A percentile compares a stretch with the other conserved stretches of the same genome.
These are phyloP conservation scores for Alopecurus myosuroides DNA, from an alignment of 176 grass and related monocot species.

Conservation along the genomic window DNA sequence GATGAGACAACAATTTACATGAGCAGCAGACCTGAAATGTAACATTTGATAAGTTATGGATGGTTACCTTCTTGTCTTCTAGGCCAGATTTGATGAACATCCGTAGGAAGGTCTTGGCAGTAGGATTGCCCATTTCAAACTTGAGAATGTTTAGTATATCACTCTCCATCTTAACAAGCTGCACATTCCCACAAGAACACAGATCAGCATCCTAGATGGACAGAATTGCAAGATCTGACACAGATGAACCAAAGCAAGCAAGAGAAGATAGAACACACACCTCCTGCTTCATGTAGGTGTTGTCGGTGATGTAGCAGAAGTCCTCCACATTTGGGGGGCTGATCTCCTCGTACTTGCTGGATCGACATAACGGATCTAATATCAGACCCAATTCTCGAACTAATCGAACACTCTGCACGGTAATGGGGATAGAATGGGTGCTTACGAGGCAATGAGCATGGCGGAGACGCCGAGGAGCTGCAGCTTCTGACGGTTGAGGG, in stretches of 20 bases:
- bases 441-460: slow-evolving; percentile 80
- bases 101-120: slow-evolving; percentile 76
- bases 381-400: background rate
- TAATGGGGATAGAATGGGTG: background rate
- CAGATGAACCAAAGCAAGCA: background rate
- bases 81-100: slow-evolving; percentile 60
- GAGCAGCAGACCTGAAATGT: background rate
- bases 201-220: background rate
- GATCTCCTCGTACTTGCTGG: slow-evolving; percentile 71
- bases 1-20: slow-evolving; percentile 4
- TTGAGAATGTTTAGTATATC: slow-evolving; percentile 49
- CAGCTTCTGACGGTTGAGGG: slow-evolving; percentile 39
- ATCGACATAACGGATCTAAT: background rate
- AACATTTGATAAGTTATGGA: background rate
- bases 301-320: slow-evolving; percentile 69
- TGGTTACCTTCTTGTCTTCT: slow-evolving; percentile 62
- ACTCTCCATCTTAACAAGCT: slow-evolving; percentile 56
- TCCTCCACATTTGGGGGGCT: slow-evolving; percentile 64
- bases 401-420: background rate
- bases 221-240: background rate
- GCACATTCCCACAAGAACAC: background rate
- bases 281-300: slow-evolving; percentile 62
- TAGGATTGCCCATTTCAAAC: slow-evolving; percentile 96
- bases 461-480: slow-evolving; percentile 65
- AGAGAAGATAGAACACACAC: slow-evolving; percentile 8